Evolutionary conservation across 2,329 filamentous ascomycete species (phyloP).

Genomic region (Ophiobolus disseminans): DNA sequence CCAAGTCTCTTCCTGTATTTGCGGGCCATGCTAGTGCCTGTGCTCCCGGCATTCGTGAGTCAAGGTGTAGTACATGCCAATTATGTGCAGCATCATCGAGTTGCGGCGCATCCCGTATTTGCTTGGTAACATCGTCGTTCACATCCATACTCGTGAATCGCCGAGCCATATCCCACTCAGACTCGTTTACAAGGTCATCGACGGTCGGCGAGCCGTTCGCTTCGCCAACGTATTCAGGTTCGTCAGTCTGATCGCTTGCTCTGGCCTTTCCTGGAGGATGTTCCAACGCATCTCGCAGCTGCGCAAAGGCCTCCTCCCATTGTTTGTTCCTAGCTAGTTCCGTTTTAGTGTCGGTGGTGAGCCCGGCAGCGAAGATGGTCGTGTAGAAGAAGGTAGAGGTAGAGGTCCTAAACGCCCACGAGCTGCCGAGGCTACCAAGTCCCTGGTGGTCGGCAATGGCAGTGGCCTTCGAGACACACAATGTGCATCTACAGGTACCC

Average conservation of each 20-base stretch:
- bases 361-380: conserved; percentile 69
- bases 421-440: conserved; percentile 58
- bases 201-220: background rate
- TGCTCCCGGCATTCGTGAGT: conserved; percentile 35
- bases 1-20: conserved; percentile 49
- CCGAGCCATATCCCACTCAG: conserved; percentile 31
- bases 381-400: conserved; percentile 71
- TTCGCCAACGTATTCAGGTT: background rate
- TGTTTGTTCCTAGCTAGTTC: conserved; percentile 64
- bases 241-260: too few species aligned
- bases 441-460: conserved; percentile 60
- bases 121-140: conserved; percentile 25
- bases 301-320: conserved; percentile 67
- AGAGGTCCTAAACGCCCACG: conserved; percentile 61
- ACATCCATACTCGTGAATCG: conserved; percentile 35
- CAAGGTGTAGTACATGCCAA: conserved; percentile 41
- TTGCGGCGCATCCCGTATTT: conserved; percentile 20
- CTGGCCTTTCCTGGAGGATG: too few species aligned
- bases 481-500: conserved; percentile 67
- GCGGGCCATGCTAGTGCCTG: conserved; percentile 45
- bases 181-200: conserved; percentile 21
- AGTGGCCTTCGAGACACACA: conserved; percentile 62
- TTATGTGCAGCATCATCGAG: conserved; percentile 19
- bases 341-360: conserved; percentile 65
- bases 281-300: conserved; percentile 12